Evolutionary conservation across 2,329 filamentous ascomycete species (phyloP), one percentile per base, ranked within the genome.

Genomic region (Talaromyces sp.): DNA sequence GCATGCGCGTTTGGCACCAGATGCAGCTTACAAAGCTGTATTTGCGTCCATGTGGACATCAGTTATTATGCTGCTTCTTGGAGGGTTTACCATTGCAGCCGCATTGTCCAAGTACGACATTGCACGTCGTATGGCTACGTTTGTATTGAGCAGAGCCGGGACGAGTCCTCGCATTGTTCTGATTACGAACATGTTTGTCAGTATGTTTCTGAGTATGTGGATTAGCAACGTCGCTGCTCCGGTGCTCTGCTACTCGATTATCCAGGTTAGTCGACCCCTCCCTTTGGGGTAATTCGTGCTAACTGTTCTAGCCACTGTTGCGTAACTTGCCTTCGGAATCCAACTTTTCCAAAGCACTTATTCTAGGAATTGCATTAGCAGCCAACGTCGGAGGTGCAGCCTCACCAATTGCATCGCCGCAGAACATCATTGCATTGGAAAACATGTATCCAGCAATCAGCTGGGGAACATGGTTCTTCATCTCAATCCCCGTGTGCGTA

Each of bases 41-140:
- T 98, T 99, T 72, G 85, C 92, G 4, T 90, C 95, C 29, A 99
- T 99, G 95, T 99, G 95, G 95, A 97, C 94, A 3, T 94, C 95
- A 0, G 95, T 99, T 64, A 99, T 99, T 71, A 98, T 99, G 95
- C 87, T 99, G 17, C 84, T 99, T 25, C 88, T 99, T 0, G 95
- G 95, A 70, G 95, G 95, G 36, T 99, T 99, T 74, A 97, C 95
- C 1, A 89, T 99, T 63, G 95, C 95, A 10, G 95, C 95, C 0
- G 96, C 95, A 0, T 80, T 99, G 64, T 97, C 93, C 58, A 99
- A 99, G 77, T 97, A 96, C 78, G 95, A 93, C 71, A 98, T 99
- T 73, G 95, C 97, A 67, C 97, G 98, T 80, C 90, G 95, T 74
- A 93, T 99, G 81, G 95, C 95, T 1, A 97, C 94, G 1, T 92